Evolutionary conservation across 2,329 filamentous ascomycete species (phyloP).

Genomic region (Microcera coccophila): DNA sequence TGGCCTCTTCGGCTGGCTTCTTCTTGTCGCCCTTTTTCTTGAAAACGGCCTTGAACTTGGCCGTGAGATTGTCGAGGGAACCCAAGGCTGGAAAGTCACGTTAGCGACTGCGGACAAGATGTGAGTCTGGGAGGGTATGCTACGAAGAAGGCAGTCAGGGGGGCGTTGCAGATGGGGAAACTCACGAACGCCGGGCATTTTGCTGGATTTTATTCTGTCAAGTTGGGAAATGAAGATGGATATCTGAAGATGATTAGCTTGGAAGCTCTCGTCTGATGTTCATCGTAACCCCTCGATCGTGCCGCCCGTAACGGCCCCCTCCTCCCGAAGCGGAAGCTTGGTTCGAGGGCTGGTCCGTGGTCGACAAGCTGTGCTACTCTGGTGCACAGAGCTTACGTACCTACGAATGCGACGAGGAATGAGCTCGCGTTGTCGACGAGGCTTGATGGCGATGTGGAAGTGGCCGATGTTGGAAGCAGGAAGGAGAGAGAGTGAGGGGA

Average conservation of each 20-base stretch:
- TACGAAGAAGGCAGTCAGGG: background rate
- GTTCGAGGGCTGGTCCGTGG: background rate
- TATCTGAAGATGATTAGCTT: conserved; percentile 1
- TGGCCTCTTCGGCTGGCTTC: conserved; percentile 22
- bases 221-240: conserved; percentile 2
- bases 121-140: background rate
- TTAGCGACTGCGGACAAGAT: conserved; percentile 6
- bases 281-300: too few relatives aligned
- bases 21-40: conserved; percentile 44
- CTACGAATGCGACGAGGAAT: background rate
- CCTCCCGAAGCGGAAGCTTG: background rate
- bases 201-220: conserved; percentile 21
- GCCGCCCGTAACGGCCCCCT: too few relatives aligned
- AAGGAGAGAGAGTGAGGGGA: background rate
- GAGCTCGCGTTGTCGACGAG: conserved; percentile 32
- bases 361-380: background rate
- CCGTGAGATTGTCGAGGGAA: conserved; percentile 53
- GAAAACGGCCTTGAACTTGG: conserved; percentile 52
- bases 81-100: conserved; percentile 38
- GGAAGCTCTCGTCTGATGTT: background rate
- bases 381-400: background rate
- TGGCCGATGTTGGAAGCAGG: background rate
- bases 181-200: conserved; percentile 53
- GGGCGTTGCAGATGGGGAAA: conserved; percentile 17
- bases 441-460: background rate